Evolutionary conservation across 306 rosid species (phyloP).

Genomic region (Ochetophila trinervis): DNA sequence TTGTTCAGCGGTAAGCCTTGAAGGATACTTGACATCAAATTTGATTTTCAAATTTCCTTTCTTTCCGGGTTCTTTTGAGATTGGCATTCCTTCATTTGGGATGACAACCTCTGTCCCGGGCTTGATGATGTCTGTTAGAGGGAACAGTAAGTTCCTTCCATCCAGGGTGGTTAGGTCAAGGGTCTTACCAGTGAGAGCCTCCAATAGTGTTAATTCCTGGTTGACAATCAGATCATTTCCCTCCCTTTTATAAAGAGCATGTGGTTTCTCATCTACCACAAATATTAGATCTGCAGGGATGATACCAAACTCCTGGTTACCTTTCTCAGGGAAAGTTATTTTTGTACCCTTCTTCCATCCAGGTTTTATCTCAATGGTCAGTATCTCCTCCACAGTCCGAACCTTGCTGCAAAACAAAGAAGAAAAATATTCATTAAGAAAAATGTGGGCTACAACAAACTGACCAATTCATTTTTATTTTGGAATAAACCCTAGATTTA

Average conservation of each 20-base stretch:
- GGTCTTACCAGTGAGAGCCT: constrained; percentile 82
- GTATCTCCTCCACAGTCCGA: constrained; percentile 71
- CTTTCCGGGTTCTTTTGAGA: constrained; percentile 80
- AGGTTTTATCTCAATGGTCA: constrained; percentile 81
- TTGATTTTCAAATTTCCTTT: constrained; percentile 82
- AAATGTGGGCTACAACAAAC: neutral
- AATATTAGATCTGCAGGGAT: constrained; percentile 81
- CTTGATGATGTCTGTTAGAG: constrained; percentile 59
- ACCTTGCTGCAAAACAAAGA: constrained; percentile 48
- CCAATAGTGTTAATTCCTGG: constrained; percentile 81
- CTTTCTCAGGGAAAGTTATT: constrained; percentile 86
- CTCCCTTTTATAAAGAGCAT: constrained; percentile 69
- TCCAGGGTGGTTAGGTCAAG: constrained; percentile 63
- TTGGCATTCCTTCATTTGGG: constrained; percentile 91
- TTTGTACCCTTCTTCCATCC: constrained; percentile 99
- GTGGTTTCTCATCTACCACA: constrained; percentile 91
- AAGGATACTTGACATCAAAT: constrained; percentile 79
- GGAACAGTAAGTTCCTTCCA: constrained; percentile 67
- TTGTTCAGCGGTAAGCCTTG: constrained; percentile 69
- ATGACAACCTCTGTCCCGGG: constrained; percentile 64
- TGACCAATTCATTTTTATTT: no score
- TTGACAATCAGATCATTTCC: constrained; percentile 77
- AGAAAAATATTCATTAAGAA: neutral
- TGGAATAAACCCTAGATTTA: neutral
- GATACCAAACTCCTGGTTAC: constrained; percentile 83